Base-by-base conservation (phyloP, 1,139 yeast genomes). In the Chernovozyma aurita region DNA sequence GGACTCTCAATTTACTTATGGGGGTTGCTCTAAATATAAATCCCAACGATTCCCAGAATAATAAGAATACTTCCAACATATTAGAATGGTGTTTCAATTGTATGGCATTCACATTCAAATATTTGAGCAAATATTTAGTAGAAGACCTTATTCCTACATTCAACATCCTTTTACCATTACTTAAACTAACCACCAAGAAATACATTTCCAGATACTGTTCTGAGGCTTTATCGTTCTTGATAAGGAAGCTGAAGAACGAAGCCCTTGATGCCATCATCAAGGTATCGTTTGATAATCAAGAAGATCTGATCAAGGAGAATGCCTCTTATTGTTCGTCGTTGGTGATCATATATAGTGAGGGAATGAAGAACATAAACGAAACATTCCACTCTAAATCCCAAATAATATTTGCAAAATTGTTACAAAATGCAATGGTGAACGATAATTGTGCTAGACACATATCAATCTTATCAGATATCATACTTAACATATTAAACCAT, bases 51-150 rank as follows among this genome's bases (percentile, higher is more conserved):
- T 51, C 61, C 15, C 73, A 68, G 46, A 68, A 67, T 37, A 58
- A 53, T 38, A 49, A 62, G 32, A 66, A 64, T 40, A 63, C 80
- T n/a, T 71, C 86, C 13, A 84, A 82, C 39, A 74, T 81, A 0
- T 69, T 92, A 32, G 96, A 92, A 57, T 80, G 88, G 84, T 71
- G 80, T 14, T 92, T 92, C 64, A 87, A 85, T 55, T 71, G 90
- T 44, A 60, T 92, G 42, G 95, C 97, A 12, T 88, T 86, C 56
- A 69, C 86, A 32, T 92, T 92, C 76, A 92, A 92, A 59, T 90
- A 90, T 54, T 65, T 92, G 29, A 74, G 94, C 6, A 75, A 79
- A 48, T 63, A 73, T 8, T 57, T 92, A 36, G 70, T 79, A 0
- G 62, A 72, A 17, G 84, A 87, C 49, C 63, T 88, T 42, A 53